A percentile compares a stretch with the other conserved stretches of the same genome.
Conservation (phyloP, 371 early-diverging fungal genomes). For the Paramicrosporidium saccamoebae region DNA sequence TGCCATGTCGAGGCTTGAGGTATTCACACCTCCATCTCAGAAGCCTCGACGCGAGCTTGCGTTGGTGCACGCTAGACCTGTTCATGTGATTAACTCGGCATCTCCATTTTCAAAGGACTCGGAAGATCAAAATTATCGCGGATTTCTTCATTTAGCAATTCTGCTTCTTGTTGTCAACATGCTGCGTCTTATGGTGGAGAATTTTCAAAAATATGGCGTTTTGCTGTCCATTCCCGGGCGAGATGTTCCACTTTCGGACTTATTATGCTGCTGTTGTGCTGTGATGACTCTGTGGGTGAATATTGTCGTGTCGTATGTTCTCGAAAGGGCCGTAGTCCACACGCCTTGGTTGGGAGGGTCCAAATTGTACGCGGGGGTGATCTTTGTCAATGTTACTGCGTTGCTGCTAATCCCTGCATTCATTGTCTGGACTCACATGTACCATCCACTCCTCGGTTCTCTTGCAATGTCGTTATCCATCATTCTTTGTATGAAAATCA, state of each 20-base stretch:
- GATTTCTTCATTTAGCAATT: constrained; percentile 5
- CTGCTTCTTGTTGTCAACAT: constrained; percentile 45
- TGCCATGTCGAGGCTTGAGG: too few relatives aligned
- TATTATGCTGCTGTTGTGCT: constrained; percentile 11
- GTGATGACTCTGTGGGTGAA: constrained; percentile 12
- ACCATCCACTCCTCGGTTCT: constrained; percentile 30
- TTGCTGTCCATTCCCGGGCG: constrained; percentile 24
- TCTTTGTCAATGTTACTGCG: constrained; percentile 12
- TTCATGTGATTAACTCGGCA: too few relatives aligned
- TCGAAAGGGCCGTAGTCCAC: constrained; percentile 12
- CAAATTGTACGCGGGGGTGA: constrained; percentile 4
- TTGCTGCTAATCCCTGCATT: constrained; percentile 19
- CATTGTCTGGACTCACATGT: constrained; percentile 24
- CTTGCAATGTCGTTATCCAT: constrained; percentile 16
- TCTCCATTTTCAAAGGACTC: too few relatives aligned
- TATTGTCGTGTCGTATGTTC: constrained; percentile 11
- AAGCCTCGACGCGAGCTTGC: too few relatives aligned
- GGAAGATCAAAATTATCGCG: constrained; percentile 1
- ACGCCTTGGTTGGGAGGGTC: constrained; percentile 2
- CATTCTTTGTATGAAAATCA: constrained; percentile 32
- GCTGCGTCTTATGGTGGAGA: constrained; percentile 46
- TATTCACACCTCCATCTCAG: too few relatives aligned
- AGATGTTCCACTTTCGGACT: constrained; percentile 11
- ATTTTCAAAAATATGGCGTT: constrained; percentile 54
- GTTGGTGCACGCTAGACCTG: too few relatives aligned